Evolutionary conservation across 192 early-diverging fungal genomes (phyloP).

Genomic region (Coemansia sp.): DNA sequence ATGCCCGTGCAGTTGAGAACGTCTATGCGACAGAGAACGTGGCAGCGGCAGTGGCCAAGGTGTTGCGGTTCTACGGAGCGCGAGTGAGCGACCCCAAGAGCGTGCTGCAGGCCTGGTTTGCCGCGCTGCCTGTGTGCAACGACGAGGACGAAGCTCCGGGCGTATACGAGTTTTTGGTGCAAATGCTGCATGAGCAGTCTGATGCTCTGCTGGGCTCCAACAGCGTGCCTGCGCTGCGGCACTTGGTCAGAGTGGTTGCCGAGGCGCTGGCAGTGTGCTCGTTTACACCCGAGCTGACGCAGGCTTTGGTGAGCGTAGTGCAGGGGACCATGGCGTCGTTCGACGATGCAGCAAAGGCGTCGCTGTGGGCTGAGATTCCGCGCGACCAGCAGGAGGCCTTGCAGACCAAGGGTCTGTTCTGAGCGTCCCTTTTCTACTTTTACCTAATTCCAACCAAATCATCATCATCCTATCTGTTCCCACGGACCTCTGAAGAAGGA

Average conservation of each 20-base stretch:
- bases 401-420: constrained; percentile 44
- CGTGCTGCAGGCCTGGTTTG: constrained; percentile 76
- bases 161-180: constrained; percentile 76
- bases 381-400: constrained; percentile 51
- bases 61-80: constrained; percentile 65
- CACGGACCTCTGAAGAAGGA: background rate
- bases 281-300: constrained; percentile 28
- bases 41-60: constrained; percentile 89
- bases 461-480: background rate
- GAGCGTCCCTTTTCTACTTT: background rate
- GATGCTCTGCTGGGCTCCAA: constrained; percentile 34
- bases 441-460: background rate
- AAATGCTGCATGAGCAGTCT: constrained; percentile 59
- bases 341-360: constrained; percentile 32
- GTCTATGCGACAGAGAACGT: constrained; percentile 92
- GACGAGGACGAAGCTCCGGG: constrained; percentile 87
- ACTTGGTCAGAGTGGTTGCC: constrained; percentile 43
- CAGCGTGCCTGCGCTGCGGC: constrained; percentile 25
- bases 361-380: constrained; percentile 47
- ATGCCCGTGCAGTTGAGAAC: constrained; percentile 72
- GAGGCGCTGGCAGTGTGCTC: constrained; percentile 39
- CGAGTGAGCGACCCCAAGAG: constrained; percentile 63
- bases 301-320: constrained; percentile 35
- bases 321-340: constrained; percentile 28
- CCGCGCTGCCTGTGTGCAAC: constrained; percentile 76